Evolutionary conservation across 768 basidiomycete species (phyloP).

Genomic region (Hysterangium stoloniferum): DNA sequence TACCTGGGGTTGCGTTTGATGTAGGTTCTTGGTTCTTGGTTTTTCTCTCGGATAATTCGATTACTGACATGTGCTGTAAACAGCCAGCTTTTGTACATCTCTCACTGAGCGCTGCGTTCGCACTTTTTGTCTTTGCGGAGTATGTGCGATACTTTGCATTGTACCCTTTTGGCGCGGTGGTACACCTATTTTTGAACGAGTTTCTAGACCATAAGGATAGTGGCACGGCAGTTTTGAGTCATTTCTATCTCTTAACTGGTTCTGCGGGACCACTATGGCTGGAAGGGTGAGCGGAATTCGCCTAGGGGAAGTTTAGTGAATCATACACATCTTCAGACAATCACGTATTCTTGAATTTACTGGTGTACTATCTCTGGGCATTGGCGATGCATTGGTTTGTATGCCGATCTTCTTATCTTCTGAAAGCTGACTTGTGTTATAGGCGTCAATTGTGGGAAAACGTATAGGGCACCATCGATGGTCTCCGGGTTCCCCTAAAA

Average conservation of each 20-base stretch:
- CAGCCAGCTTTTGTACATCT: constrained; percentile 96
- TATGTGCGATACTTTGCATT: constrained; percentile 98
- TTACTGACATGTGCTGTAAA: background rate
- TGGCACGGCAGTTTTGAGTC: constrained; percentile 93
- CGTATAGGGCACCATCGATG: constrained; percentile 74
- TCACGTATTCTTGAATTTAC: constrained; percentile 60
- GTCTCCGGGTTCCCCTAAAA: constrained; percentile 81
- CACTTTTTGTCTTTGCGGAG: constrained; percentile 92
- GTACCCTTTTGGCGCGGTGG: constrained; percentile 87
- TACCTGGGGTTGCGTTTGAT: constrained; percentile 89
- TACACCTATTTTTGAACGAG: constrained; percentile 96
- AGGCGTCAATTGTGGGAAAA: constrained; percentile 93
- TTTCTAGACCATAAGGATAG: constrained; percentile 93
- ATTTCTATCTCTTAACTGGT: constrained; percentile 94
- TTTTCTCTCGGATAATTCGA: background rate
- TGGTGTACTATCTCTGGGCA: constrained; percentile 80
- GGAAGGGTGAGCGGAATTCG: constrained; percentile 60
- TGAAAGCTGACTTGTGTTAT: constrained; percentile 7
- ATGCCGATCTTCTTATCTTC: background rate
- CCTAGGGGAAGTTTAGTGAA: constrained; percentile 10
- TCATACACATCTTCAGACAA: constrained; percentile 27
- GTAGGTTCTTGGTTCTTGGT: constrained; percentile 41
- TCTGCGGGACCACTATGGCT: constrained; percentile 94
- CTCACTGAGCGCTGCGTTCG: constrained; percentile 91
- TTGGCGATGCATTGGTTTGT: constrained; percentile 89